Evolutionary conservation across 371 early-diverging fungal genomes (phyloP), one percentile per base, ranked within the genome.

Genomic region (Apophysomyces variabilis): DNA sequence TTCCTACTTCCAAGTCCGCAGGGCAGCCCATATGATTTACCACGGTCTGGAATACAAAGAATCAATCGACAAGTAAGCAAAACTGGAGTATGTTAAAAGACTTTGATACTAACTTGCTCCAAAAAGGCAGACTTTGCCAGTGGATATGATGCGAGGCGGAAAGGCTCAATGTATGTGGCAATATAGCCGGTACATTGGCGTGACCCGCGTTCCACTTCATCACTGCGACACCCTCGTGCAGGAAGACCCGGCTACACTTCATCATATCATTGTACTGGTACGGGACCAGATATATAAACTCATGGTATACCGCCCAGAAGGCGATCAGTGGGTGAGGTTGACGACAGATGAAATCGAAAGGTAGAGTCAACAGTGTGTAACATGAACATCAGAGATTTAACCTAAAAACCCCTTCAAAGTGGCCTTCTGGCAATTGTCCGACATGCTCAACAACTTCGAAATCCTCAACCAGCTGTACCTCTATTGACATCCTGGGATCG

Each of bases 401-500:
- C 36, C 7, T 7, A 36, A 18, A 21, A 45, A 72, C 61, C 60
- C 16, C 35, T 18, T 39, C 44, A 68, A 32, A 64, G 65, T 0
- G 70, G 66, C 7, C 70, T 83, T 13, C 60, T 77, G 43, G 64
- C 47, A 2, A 69, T 87, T 18, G 71, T 89, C 38, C 38, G 71
- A 9, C 78, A 89, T 65, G 80, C 80, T 44, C 73, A 81, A 32
- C 65, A 79, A 5, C 47, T 76, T 39, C 60, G 75, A 5, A 26
- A 64, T 8, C 58, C 54, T 5, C 82, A 91, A 38, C 85, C 88
- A 0, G 80, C 92, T 1, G 74, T 96, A 4, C 80, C 93, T 5
- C 66, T 94, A 12, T 76, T 97, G 65, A 95, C 97, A 1, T 91
- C 90, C 8, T 95, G 90, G 50, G 86, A 95, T 57, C 90, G 98